Evolutionary conservation across 2,329 filamentous ascomycete genomes (phyloP), one percentile per base, ranked within the genome.

Genomic region (Tricladium varicosporioides): DNA sequence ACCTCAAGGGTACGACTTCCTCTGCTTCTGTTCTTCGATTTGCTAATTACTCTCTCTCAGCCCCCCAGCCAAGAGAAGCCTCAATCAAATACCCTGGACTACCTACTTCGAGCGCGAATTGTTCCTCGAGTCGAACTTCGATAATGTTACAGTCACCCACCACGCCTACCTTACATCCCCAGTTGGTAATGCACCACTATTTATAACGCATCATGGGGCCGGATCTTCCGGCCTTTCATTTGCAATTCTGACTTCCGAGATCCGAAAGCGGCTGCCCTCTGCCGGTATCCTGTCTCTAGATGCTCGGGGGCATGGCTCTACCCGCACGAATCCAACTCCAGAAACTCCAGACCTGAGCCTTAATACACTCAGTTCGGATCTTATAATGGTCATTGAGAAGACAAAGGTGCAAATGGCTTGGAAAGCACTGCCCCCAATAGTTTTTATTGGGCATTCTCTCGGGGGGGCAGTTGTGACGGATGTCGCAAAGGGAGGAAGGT

Each of bases 181-280:
- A 1, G 71, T 76, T 8, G 80, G 81, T 44, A 85, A 81, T 40
- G 90, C 88, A 0, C 92, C 93, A 0, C 78, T 99, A 5, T 92
- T 99, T 72, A 88, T 97, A 58, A 91, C 89, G 74, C 94, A 99
- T 70, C 94, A 99, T 74, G 94, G 94, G 42, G 94, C 91, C 43
- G 94, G 94, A 14, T 96, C 92, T 3, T 96, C 92, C 0, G 95
- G 89, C 5, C 82, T 97, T 57, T 96, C 92, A 2, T 99, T 97
- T 74, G 92, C 92, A 5, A 80, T 91, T 3, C 85, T 96, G 59
- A 85, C 87, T 2, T 80, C 84, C 46, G 89, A 95, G 70, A 85
- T 97, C 60, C 83, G 87, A 53, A 90, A 88, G 70, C 79, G 84
- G 5, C 78, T 96, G 44, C 91, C 94, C 0, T 79, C 84, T 5